These are phyloP conservation scores for Trametes meyenii DNA, from an alignment of 768 basidiomycete species.

Conservation along the genomic window DNA sequence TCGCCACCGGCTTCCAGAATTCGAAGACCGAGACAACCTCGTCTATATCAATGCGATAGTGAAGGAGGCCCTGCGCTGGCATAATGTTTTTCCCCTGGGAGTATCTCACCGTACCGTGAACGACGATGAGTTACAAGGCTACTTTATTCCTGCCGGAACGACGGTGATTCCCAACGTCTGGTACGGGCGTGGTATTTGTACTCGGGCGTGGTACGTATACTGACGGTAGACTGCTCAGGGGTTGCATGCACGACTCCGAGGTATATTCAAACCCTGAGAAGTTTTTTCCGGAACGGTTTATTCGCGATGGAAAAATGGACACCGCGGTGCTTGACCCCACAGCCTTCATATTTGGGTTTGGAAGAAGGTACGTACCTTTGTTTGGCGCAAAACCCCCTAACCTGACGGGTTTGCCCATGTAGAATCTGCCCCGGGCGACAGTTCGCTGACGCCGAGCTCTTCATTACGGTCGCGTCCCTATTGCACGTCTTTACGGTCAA, in stretches of 20 bases:
- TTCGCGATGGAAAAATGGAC: not conserved
- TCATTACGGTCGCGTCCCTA: not conserved
- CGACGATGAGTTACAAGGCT: constrained; percentile 29
- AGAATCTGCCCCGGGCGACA: constrained; percentile 15
- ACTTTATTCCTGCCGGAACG: constrained; percentile 28
- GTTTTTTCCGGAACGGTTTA: constrained; percentile 16
- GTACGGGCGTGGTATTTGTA: constrained; percentile 9
- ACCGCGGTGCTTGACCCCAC: constrained; percentile 34
- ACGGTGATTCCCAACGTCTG: constrained; percentile 29
- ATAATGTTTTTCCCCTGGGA: constrained; percentile 10
- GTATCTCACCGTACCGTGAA: constrained; percentile 32
- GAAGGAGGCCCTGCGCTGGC: constrained; percentile 19
- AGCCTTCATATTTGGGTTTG: constrained; percentile 28
- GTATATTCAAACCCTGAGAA: constrained; percentile 21
- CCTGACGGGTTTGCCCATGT: too few species aligned
- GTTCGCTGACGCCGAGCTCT: constrained; percentile 10
- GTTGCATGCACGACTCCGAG: constrained; percentile 12
- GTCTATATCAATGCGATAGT: constrained; percentile 16
- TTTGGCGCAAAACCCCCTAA: too few species aligned
- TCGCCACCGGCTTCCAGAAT: constrained; percentile 8
- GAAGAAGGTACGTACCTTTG: constrained; percentile 21
- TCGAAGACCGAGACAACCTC: constrained; percentile 5
- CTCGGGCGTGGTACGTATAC: not conserved
- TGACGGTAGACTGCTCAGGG: not conserved
- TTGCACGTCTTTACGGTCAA: constrained; percentile 14